These are phyloP conservation scores for Talaromyces islandicus DNA, from an alignment of 2,329 filamentous ascomycete genomes.

Conservation along the genomic window DNA sequence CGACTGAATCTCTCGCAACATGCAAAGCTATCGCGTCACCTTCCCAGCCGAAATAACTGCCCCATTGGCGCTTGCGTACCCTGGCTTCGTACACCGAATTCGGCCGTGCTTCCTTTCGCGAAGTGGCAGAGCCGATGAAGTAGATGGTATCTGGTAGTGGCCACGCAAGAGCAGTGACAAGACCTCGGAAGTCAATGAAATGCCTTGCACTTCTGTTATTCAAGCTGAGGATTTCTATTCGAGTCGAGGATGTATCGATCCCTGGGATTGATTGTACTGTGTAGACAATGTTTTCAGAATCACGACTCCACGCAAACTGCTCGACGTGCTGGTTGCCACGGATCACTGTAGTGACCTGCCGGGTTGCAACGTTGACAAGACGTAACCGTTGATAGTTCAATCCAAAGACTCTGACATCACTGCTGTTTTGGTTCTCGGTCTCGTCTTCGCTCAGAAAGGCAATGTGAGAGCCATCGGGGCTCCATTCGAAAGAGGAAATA, in stretches of 20 bases:
- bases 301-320: not conserved
- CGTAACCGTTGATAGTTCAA: not conserved
- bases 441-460: not conserved
- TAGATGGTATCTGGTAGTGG: not conserved
- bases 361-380: not conserved
- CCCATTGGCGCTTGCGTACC: not conserved
- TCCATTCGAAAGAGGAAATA: not conserved
- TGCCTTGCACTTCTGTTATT: not conserved
- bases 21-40: not conserved
- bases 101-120: not conserved
- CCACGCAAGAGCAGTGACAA: not conserved
- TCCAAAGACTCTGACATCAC: not conserved
- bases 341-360: not conserved
- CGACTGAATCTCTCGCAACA: not conserved
- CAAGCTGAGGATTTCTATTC: not conserved
- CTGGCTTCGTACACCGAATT: not conserved
- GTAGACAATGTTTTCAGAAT: not conserved
- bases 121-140: not conserved
- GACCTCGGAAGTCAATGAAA: not conserved
- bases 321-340: not conserved
- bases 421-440: not conserved
- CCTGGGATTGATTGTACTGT: not conserved
- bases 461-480: not conserved
- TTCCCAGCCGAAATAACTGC: not conserved
- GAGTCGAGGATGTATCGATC: not conserved